These are phyloP conservation scores for Luvunga scandens DNA, from an alignment of 345 rosid species.

Conservation along the genomic window DNA sequence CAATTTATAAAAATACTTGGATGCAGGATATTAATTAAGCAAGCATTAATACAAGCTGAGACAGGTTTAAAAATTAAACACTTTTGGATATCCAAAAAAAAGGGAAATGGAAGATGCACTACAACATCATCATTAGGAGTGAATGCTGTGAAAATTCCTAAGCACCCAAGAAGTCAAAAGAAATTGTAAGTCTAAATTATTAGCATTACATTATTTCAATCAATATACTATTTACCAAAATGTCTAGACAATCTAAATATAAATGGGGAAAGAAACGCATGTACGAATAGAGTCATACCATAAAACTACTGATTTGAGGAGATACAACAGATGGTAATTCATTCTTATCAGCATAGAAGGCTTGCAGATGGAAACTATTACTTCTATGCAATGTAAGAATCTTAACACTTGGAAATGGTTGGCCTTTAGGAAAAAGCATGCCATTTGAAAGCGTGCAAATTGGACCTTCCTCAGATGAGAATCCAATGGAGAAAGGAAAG, in stretches of 20 bases:
- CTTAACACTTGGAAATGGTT: conserved; percentile 69
- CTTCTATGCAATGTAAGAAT: conserved; percentile 56
- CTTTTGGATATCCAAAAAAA: neutral
- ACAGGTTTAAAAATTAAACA: neutral
- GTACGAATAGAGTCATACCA: conserved; percentile 31
- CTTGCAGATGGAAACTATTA: conserved; percentile 48
- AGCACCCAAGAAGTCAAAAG: conserved; percentile 6
- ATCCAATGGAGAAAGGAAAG: conserved; percentile 64
- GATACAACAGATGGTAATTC: conserved; percentile 43
- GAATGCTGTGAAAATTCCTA: neutral
- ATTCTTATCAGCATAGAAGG: conserved; percentile 52
- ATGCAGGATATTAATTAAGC: neutral
- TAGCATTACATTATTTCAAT: neutral
- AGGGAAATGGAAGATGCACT: neutral
- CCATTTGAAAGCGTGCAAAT: conserved; percentile 46
- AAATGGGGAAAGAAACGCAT: neutral
- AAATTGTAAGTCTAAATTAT: neutral
- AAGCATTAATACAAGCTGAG: neutral
- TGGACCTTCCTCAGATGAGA: conserved; percentile 57
- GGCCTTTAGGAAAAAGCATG: conserved; percentile 62
- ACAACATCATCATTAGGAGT: neutral
- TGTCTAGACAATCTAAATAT: neutral
- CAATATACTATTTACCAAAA: neutral
- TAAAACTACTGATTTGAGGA: conserved; percentile 44
- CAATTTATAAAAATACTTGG: neutral